phyloP scores from a whole-genome alignment of 1,284 basidiomycete genomes.

The Cryptococcus sp. region DNA sequence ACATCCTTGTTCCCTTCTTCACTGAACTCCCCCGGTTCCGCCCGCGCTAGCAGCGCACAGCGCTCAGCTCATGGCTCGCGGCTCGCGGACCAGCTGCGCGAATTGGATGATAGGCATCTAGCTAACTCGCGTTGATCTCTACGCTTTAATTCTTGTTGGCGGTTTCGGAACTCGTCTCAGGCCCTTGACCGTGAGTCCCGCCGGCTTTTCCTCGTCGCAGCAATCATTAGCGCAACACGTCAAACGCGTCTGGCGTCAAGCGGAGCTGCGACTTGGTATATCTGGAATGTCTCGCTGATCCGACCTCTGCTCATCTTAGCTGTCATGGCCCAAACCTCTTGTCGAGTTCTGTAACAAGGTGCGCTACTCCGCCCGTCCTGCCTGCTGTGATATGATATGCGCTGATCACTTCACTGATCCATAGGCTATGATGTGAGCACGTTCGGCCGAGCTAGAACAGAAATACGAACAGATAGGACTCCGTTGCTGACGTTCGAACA shows the following conservation, averaged over 20 bases:
- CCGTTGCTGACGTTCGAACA: background rate
- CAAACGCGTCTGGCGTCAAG: background rate
- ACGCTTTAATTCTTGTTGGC: slow-evolving; percentile 57
- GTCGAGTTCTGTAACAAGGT: slow-evolving; percentile 59
- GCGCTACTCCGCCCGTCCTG: slow-evolving; percentile 19
- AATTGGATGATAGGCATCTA: background rate
- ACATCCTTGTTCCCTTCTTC: slow-evolving; percentile 1
- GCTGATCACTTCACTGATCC: background rate
- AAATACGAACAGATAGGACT: no score
- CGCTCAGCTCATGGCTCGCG: background rate
- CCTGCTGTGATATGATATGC: no score
- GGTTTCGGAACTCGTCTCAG: slow-evolving; percentile 59
- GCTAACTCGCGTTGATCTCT: slow-evolving; percentile 26
- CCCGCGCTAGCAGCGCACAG: background rate
- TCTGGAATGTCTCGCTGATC: background rate
- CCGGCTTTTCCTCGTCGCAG: background rate
- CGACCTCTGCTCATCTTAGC: slow-evolving; percentile 25
- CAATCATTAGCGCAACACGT: no score
- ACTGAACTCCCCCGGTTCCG: background rate
- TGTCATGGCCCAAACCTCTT: slow-evolving; percentile 57
- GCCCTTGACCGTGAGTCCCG: slow-evolving; percentile 56
- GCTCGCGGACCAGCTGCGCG: background rate
- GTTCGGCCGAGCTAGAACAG: background rate
- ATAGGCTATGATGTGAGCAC: slow-evolving; percentile 53
- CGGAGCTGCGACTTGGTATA: no score